phyloP scores from a whole-genome alignment of 2,329 filamentous ascomycete genomes.

The Claviceps maximensis region DNA sequence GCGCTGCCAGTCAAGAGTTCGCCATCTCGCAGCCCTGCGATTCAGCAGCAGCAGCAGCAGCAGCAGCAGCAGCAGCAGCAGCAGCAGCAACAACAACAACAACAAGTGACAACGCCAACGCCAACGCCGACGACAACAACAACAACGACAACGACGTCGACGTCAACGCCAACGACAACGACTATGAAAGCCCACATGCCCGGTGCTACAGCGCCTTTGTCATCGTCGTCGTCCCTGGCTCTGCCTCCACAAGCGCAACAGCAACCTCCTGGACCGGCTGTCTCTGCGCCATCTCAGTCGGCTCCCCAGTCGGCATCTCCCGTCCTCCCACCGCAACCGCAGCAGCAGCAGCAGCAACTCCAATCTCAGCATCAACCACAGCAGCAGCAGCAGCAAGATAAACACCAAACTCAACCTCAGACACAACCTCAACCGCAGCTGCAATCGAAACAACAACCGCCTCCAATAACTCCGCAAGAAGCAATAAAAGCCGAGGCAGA shows the following conservation, averaged over 20 bases:
- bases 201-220: background rate
- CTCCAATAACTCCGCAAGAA: background rate
- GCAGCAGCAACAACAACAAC: too few species aligned
- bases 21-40: background rate
- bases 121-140: background rate
- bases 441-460: background rate
- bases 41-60: background rate
- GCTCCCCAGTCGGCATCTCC: background rate
- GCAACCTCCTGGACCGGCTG: background rate
- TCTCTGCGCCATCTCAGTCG: background rate
- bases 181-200: background rate
- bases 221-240: background rate
- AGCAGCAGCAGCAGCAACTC: background rate
- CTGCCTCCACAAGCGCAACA: background rate
- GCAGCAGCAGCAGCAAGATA: background rate
- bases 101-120: too few species aligned
- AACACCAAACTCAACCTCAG: too few species aligned
- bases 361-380: background rate
- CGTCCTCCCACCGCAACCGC: background rate
- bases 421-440: background rate
- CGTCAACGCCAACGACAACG: background rate
- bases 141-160: background rate
- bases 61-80: too few species aligned
- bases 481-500: conserved; percentile 11
- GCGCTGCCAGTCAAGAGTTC: background rate